phyloP scores from a whole-genome alignment of 768 basidiomycete genomes.

The Zangia roseola region DNA sequence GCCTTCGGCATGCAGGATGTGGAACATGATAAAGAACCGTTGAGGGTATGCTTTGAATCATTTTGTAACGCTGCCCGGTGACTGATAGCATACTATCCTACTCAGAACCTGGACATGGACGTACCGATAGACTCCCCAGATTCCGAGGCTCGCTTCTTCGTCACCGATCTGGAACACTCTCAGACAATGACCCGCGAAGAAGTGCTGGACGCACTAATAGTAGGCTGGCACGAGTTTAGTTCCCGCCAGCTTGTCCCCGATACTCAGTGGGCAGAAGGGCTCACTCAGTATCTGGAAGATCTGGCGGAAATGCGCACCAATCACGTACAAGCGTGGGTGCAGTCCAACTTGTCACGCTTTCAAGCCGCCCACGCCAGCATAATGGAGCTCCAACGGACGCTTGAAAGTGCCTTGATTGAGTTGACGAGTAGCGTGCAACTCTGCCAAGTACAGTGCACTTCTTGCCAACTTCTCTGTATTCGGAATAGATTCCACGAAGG shows the following conservation, averaged over 20 bases:
- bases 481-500: conserved; percentile 45
- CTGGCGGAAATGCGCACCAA: conserved; percentile 43
- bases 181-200: conserved; percentile 12
- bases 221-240: conserved; percentile 31
- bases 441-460: conserved; percentile 48
- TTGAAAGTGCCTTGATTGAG: conserved; percentile 45
- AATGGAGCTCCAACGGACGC: conserved; percentile 41
- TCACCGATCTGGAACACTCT: conserved; percentile 12
- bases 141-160: conserved; percentile 36
- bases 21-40: conserved; percentile 43
- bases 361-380: conserved; percentile 44
- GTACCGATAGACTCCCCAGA: conserved; percentile 37
- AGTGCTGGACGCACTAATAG: conserved; percentile 13
- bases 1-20: conserved; percentile 46
- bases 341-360: conserved; percentile 49
- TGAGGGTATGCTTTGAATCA: conserved; percentile 40
- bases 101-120: conserved; percentile 55
- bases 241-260: conserved; percentile 39
- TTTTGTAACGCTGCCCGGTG: neutral
- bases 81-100: neutral
- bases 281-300: conserved; percentile 40
- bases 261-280: conserved; percentile 39
- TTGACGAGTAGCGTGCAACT: conserved; percentile 48
- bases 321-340: conserved; percentile 52
- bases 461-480: conserved; percentile 51